Percentiles rank a stretch among this genome's conserved stretches.
These are phyloP conservation scores for Penicillium robsamsonii DNA, from an alignment of 495 filamentous ascomycete genomes.

Conservation along the genomic window DNA sequence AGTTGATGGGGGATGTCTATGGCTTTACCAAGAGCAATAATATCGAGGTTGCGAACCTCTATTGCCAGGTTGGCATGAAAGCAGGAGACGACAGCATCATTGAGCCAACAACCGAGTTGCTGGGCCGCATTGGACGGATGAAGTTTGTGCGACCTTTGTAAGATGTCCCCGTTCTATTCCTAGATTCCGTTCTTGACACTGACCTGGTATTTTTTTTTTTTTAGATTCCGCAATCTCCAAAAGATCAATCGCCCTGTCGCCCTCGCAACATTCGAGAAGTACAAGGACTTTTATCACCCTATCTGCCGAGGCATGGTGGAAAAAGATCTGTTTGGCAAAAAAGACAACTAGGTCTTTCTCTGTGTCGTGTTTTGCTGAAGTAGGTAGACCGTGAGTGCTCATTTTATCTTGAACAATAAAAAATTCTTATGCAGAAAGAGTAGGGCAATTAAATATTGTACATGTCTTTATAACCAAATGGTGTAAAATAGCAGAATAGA, in stretches of 20 bases:
- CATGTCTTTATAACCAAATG: conserved; percentile 16
- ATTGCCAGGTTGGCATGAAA: conserved; percentile 72
- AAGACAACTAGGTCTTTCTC: conserved; percentile 20
- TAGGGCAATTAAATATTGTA: conserved; percentile 23
- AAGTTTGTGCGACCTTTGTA: conserved; percentile 89
- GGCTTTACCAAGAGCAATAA: conserved; percentile 68
- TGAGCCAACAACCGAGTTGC: conserved; percentile 64
- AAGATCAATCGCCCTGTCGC: conserved; percentile 72
- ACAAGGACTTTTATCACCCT: conserved; percentile 91
- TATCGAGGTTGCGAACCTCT: conserved; percentile 78
- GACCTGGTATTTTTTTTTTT: conserved; percentile 8
- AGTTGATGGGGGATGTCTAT: conserved; percentile 70
- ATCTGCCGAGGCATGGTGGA: conserved; percentile 81
- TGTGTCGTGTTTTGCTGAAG: background rate
- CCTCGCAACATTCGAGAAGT: conserved; percentile 76
- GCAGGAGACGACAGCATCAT: conserved; percentile 66
- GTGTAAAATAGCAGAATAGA: conserved; percentile 1
- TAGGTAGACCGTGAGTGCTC: background rate
- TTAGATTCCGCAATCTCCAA: conserved; percentile 64
- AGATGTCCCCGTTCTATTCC: conserved; percentile 18
- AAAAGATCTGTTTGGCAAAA: conserved; percentile 70
- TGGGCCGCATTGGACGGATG: conserved; percentile 87
- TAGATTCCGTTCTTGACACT: conserved; percentile 4
- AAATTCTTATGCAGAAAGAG: conserved; percentile 7
- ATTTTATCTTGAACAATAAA: background rate